Evolutionary conservation across 345 rosid species (phyloP), one percentile per base, ranked within the genome.

Genomic region (Combretum micranthum): DNA sequence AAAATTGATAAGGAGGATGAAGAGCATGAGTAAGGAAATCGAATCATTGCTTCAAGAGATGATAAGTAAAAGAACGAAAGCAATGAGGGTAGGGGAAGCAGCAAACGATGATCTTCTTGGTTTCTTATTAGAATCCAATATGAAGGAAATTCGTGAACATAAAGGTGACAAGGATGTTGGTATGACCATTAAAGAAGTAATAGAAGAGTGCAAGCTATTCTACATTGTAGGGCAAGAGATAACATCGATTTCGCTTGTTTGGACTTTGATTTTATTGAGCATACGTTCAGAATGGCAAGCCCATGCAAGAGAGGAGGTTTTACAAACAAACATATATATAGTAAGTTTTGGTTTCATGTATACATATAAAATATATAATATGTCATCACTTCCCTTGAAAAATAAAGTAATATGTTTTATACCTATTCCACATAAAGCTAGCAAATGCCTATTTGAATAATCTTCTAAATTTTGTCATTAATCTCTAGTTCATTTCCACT

Each of bases 161-260:
- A 20, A 42, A 15, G 25, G 17, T 19, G 48, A 47, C 19, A 20
- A 42, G 13, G 25, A 13, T 22, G 14, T 52, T 13, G 42, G 63
- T 19, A 44, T 64, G 57, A 52, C 57, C 39, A 26, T 51, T 25
- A 8, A 48, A 18, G 61, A 64, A 0, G 61, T 79, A n/a, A n/a
- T n/a, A 21, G 90, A 78, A 51, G 88, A 84, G 47, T 84, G 95
- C 57, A 81, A 84, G 61, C 65, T 77, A 20, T 78, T 86, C 61
- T 86, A 84, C 63, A 64, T 82, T 15, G 88, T 86, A 17, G 85
- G 89, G 20, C 84, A 86, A 59, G 80, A 76, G 50, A 79, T 84
- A 19, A 76, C 86, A 15, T 58, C 84, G 20, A 57, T 68, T 45
- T 58, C 82, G 57, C 64, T 78, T 42, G 73, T 75, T 39, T 84